Conservation (phyloP, 2,329 filamentous ascomycete genomes). For the Hyphodiscus sp. region DNA sequence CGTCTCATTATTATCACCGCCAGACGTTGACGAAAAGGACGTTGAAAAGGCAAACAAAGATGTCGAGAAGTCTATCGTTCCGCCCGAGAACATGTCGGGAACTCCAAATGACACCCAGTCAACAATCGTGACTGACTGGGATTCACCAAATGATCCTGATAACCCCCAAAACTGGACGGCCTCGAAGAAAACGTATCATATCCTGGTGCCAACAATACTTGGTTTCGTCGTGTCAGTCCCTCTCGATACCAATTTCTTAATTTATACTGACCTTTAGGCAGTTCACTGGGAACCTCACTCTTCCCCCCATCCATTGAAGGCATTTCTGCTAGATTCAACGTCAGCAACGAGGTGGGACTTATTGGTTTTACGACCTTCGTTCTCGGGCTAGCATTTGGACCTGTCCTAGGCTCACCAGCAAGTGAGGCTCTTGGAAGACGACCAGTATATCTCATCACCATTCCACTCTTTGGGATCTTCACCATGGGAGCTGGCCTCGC, state of each 20-base stretch:
- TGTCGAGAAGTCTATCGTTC: neutral
- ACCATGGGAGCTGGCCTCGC: conserved; percentile 48
- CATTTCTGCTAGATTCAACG: neutral
- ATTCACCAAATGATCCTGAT: conserved; percentile 8
- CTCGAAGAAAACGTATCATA: neutral
- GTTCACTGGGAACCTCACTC: conserved; percentile 18
- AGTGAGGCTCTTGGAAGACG: conserved; percentile 52
- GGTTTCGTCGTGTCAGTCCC: conserved; percentile 7
- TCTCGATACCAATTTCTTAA: neutral
- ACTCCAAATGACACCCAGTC: neutral
- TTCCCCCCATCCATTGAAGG: neutral
- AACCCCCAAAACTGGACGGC: conserved; percentile 3
- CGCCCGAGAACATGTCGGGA: neutral
- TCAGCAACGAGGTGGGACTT: conserved; percentile 25
- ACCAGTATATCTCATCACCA: conserved; percentile 41
- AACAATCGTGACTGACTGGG: conserved; percentile 2
- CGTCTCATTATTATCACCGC: neutral
- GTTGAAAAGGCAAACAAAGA: neutral
- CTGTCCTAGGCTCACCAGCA: conserved; percentile 49
- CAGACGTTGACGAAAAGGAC: neutral
- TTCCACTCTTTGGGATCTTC: conserved; percentile 46
- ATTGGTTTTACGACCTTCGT: conserved; percentile 40
- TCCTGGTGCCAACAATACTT: neutral
- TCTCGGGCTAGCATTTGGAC: conserved; percentile 52
- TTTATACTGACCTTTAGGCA: conserved; percentile 18